A percentile compares a stretch with the other conserved stretches of the same genome.
Conservation (phyloP, 1,284 basidiomycete genomes). For the Waitea zeae region DNA sequence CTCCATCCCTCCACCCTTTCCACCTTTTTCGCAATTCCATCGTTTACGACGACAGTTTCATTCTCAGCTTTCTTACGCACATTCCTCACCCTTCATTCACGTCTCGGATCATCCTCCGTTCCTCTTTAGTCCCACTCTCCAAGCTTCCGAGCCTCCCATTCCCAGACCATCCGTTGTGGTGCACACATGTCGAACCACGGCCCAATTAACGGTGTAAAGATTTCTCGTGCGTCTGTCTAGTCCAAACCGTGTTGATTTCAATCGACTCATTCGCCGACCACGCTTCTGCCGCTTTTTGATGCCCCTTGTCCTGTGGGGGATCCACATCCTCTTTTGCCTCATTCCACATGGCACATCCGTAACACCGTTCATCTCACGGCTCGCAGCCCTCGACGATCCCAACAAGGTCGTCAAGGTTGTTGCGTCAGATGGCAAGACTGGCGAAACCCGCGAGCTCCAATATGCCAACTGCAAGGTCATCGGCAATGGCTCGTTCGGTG, state of each 20-base stretch:
- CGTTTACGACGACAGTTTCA: background rate
- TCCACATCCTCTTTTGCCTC: constrained; percentile 10
- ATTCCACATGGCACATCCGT: constrained; percentile 16
- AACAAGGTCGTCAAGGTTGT: constrained; percentile 89
- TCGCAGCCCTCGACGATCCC: constrained; percentile 78
- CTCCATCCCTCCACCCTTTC: background rate
- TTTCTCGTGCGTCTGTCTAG: constrained; percentile 52
- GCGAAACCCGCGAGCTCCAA: constrained; percentile 74
- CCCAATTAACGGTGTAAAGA: constrained; percentile 83
- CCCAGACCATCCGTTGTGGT: too few species aligned
- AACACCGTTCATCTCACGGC: constrained; percentile 6
- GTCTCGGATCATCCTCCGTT: background rate
- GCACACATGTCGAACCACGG: constrained; percentile 49
- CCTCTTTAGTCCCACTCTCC: background rate
- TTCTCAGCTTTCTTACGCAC: background rate
- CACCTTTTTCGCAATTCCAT: background rate
- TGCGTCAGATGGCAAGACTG: constrained; percentile 89
- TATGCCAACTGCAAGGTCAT: constrained; percentile 98
- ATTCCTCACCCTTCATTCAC: background rate
- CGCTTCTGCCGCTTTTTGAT: background rate
- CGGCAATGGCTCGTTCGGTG: constrained; percentile 97
- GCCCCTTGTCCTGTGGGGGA: constrained; percentile 6
- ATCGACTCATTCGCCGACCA: background rate
- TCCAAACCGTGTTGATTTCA: background rate
- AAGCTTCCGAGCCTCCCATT: background rate